Conservation (phyloP, 1,284 basidiomycete genomes). For the Boletellus deceptivus region DNA sequence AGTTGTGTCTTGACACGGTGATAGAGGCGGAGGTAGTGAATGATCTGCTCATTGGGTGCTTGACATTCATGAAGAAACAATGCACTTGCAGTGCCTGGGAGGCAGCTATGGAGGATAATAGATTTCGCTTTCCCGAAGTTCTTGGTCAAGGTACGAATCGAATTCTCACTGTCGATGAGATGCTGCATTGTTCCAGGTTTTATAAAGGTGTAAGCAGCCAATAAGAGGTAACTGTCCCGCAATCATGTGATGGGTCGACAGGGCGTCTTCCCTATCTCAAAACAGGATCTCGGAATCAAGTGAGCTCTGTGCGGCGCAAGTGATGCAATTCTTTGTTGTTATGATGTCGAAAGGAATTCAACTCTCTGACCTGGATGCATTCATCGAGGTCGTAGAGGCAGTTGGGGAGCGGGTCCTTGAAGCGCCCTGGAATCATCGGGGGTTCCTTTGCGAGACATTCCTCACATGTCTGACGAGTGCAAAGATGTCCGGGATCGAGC, state of each 20-base stretch:
- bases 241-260: conserved; percentile 2
- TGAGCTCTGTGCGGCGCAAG: conserved; percentile 13
- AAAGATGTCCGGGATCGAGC: conserved; percentile 10
- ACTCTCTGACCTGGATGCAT: conserved; percentile 1
- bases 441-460: conserved; percentile 22
- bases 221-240: neutral
- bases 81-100: conserved; percentile 26
- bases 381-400: conserved; percentile 16
- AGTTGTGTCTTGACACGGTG: neutral
- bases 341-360: conserved; percentile 21
- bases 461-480: conserved; percentile 26
- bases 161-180: neutral
- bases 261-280: conserved; percentile 18
- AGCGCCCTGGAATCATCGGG: neutral
- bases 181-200: conserved; percentile 18
- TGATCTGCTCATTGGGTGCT: conserved; percentile 40
- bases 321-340: conserved; percentile 30
- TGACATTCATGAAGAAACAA: conserved; percentile 21
- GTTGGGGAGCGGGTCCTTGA: conserved; percentile 19
- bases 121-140: conserved; percentile 11
- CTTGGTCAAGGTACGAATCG: conserved; percentile 22
- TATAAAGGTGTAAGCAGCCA: conserved; percentile 18
- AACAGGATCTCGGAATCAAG: conserved; percentile 6
- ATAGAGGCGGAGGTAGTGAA: conserved; percentile 34
- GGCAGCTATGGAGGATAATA: conserved; percentile 12